Base-by-base conservation (phyloP, 1,284 basidiomycete genomes). In the Heterobasidion occidentale region DNA sequence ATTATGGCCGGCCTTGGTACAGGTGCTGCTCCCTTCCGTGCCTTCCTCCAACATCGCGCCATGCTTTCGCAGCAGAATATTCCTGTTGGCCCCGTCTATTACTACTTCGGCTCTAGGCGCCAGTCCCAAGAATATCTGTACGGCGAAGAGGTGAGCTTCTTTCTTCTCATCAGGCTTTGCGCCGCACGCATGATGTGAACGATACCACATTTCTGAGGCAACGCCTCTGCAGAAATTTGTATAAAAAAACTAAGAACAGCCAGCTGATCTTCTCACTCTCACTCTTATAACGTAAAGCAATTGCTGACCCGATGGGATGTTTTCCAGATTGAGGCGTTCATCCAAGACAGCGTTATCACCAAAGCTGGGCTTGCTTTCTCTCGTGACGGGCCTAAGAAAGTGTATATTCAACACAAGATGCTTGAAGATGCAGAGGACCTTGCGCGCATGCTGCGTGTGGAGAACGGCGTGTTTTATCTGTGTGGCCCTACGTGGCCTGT, bases 321-420 rank as follows among this genome's bases (percentile, higher is more conserved):
- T 20, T 7, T 42, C 11, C 36, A 62, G 73, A 85, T 92, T 63
- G 89, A 92, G 68, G 86, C 89, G 6, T 92, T 83, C 68, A 84
- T 97, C 56, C 75, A 83, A 12, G 91, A 93, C 63, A 85, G 88
- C 51, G 77, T 95, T 60, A 88, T 98, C 71, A 86, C 91, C 36
- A 87, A 87, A 65, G 88, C 93, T 34, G 95, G 97, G 27, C 81
- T 99, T 51, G 97, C 97, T 27, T 99, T 99, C 80, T 98, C 96
- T 49, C 88, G 97, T 63, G 97, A 99, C 71, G 84, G 87, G 5
- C 82, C 83, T 56, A 82, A 88, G 70, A 99, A 99, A 75, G 87
- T 97, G 51, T 99, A 99, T 74, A 99, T 99, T 68, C 96, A 99
- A 73, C 92, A 99, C 79, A 95, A 93, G 80, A 99, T 99, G 90